phyloP scores from a whole-genome alignment of 805 yeast species.

The Saccharomyces jurei region DNA sequence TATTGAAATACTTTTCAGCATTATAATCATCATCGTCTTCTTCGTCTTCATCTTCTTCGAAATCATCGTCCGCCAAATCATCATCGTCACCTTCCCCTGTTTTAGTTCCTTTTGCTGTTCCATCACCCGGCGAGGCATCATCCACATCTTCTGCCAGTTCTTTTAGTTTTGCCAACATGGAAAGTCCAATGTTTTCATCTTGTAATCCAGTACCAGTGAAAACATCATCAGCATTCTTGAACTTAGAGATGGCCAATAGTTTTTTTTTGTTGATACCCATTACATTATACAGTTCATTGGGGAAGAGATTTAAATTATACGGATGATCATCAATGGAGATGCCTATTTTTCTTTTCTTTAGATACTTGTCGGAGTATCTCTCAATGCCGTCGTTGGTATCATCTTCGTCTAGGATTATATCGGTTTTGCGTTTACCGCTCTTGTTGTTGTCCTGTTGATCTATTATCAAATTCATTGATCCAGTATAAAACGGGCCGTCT shows the following conservation, averaged over 20 bases:
- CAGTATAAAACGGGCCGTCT: conserved; percentile 64
- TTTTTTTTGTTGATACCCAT: conserved; percentile 59
- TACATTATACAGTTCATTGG: conserved; percentile 64
- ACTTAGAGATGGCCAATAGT: conserved; percentile 35
- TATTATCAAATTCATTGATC: conserved; percentile 34
- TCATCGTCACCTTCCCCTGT: conserved; percentile 31
- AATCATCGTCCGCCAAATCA: conserved; percentile 48
- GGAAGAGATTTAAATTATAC: conserved; percentile 60
- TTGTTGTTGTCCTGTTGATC: conserved; percentile 11
- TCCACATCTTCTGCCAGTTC: conserved; percentile 41
- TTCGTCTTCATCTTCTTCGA: conserved; percentile 48
- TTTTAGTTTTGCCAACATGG: conserved; percentile 43
- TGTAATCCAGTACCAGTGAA: conserved; percentile 23
- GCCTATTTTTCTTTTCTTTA: conserved; percentile 61
- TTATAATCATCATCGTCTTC: conserved; percentile 55
- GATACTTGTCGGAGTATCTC: conserved; percentile 74
- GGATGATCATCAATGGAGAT: conserved; percentile 74
- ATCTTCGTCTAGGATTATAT: conserved; percentile 30
- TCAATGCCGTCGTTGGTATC: conserved; percentile 60
- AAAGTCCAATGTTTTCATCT: conserved; percentile 24
- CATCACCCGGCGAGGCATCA: conserved; percentile 20
- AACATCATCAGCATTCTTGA: conserved; percentile 23
- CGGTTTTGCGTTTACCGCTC: conserved; percentile 17
- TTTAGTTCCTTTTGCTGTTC: conserved; percentile 28
- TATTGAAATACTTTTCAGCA: conserved; percentile 57